Evolutionary conservation across 1,139 yeast genomes (phyloP).

Genomic region (Taiozyma sp.): DNA sequence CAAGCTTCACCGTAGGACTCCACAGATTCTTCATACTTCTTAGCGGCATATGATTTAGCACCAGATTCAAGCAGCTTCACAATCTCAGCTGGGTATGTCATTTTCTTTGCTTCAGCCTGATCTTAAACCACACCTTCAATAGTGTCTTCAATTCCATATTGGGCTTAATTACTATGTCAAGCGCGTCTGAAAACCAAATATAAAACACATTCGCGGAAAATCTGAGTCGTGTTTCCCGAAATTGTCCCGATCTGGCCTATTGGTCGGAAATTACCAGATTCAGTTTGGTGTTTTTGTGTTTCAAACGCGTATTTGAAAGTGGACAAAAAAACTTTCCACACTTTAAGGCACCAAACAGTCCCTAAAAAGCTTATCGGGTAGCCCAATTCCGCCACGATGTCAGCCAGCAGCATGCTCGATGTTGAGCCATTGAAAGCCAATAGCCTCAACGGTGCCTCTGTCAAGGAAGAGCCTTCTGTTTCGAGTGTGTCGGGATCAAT

Average conservation of each 20-base stretch:
- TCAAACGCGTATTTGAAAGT: conserved; percentile 15
- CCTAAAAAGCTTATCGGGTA: background rate
- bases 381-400: conserved; percentile 1
- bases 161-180: background rate
- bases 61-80: conserved; percentile 52
- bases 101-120: background rate
- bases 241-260: background rate
- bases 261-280: conserved; percentile 4
- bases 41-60: conserved; percentile 54
- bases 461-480: conserved; percentile 4
- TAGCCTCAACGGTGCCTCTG: background rate
- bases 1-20: conserved; percentile 77
- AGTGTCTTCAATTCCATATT: background rate
- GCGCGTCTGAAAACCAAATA: background rate
- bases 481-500: background rate
- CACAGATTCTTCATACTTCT: conserved; percentile 64
- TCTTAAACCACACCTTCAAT: background rate
- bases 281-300: conserved; percentile 9
- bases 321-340: background rate
- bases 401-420: conserved; percentile 19
- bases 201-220: background rate
- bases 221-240: background rate
- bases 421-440: conserved; percentile 7
- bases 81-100: conserved; percentile 29
- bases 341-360: background rate